Base-by-base conservation (phyloP, 306 rosid genomes). In the Quercus cerris region DNA sequence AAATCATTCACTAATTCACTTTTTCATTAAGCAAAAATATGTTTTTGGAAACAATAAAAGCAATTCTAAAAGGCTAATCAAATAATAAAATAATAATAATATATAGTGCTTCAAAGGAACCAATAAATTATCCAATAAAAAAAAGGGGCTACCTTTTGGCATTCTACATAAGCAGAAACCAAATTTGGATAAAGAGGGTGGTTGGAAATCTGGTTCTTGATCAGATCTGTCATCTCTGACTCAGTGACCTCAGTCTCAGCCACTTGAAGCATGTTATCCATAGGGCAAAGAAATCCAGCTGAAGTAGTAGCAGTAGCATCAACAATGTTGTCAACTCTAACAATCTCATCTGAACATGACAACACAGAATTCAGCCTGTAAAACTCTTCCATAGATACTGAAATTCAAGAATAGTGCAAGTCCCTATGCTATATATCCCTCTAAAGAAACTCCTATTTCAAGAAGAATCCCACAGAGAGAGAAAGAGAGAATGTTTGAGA, bases 171-270 rank as follows among this genome's bases (percentile, higher is more conserved):
- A 18, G 97, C 97, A 75, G 93, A 85, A 3, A 92, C 61, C 63
- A 94, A 83, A 80, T 88, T 83, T 25, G 94, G 87, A 79, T 85
- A 92, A 61, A 86, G 89, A 74, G 98, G 98, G 23, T 94, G 98
- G 78, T 72, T 83, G 55, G 89, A 88, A 77, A 94, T 94, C 88
- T 88, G 97, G 78, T 82, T 57, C 81, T 94, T 94, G 71, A 90
- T 64, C 25, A 78, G 87, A 82, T 90, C 91, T 74, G 87, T 75
- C 73, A 85, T 80, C 18, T 77, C 81, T 25, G 76, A 69, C 15
- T 84, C 82, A 30, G 75, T 52, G 78, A 69, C 68, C 76, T 69
- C 73, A 10, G 76, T 66, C 70, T 83, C 83, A 52, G 75, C 71
- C 25, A 63, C 51, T 5, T 64, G 87, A 33, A 83, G 75, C 75